phyloP scores from a whole-genome alignment of 2,329 filamentous ascomycete species.

The Ophiostoma tasmaniense region DNA sequence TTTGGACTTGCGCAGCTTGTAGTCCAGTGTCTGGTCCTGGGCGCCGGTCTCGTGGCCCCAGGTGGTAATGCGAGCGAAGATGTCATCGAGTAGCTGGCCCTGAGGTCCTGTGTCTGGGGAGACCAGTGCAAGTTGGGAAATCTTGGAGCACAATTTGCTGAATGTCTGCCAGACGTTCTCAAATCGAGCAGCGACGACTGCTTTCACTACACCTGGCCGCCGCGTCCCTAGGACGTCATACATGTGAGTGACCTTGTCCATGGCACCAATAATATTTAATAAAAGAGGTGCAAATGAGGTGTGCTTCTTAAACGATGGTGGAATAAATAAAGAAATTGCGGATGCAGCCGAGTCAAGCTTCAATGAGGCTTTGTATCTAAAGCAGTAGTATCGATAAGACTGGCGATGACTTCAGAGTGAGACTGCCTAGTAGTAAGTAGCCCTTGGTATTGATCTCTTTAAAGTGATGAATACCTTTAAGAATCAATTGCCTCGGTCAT shows the following conservation, averaged over 20 bases:
- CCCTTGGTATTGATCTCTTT: not conserved
- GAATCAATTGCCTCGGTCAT: not conserved
- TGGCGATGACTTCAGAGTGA: not conserved
- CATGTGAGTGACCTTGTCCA: constrained; percentile 19
- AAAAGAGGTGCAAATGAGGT: not conserved
- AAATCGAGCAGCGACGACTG: constrained; percentile 17
- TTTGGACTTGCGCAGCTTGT: constrained; percentile 18
- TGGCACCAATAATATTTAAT: not conserved
- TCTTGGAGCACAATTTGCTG: constrained; percentile 12
- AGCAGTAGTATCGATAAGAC: not conserved
- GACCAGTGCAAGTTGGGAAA: not conserved
- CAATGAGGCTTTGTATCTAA: not conserved
- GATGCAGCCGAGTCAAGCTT: not conserved
- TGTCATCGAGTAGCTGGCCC: constrained; percentile 14
- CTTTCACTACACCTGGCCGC: constrained; percentile 13
- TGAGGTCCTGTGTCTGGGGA: not conserved
- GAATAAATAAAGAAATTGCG: not conserved
- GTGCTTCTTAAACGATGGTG: not conserved
- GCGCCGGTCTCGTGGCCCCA: constrained; percentile 20
- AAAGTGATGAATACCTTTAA: not conserved
- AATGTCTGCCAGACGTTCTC: constrained; percentile 18
- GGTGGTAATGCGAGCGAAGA: constrained; percentile 14
- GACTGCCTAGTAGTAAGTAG: not conserved
- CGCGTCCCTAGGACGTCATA: constrained; percentile 17
- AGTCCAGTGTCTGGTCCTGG: constrained; percentile 17